Percentiles rank a stretch among this genome's conserved stretches.
These are phyloP conservation scores for Pinus taeda DNA, from an alignment of 75 land plant species.

Conservation along the genomic window DNA sequence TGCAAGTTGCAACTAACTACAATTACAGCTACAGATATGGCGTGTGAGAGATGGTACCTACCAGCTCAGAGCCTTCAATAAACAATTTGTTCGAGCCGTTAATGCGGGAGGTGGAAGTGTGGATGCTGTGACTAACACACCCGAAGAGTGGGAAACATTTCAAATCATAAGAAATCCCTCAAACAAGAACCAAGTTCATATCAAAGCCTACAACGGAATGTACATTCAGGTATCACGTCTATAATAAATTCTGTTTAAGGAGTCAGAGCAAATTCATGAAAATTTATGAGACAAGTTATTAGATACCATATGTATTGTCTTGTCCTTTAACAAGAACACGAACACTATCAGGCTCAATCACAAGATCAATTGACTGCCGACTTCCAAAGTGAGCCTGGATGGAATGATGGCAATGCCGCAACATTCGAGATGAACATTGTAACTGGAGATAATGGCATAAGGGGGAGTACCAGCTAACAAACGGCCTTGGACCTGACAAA, in stretches of 20 bases:
- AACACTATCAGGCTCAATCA: conserved; percentile 26
- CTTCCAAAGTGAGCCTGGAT: conserved; percentile 22
- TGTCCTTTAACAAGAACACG: too few relatives aligned
- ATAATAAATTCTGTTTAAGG: neutral
- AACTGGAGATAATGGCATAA: neutral
- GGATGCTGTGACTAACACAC: conserved; percentile 18
- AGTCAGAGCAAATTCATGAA: neutral
- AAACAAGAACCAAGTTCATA: conserved; percentile 20
- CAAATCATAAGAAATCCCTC: conserved; percentile 22
- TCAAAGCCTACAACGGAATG: conserved; percentile 30
- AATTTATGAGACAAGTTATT: neutral
- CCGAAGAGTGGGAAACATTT: conserved; percentile 31
- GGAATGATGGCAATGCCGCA: conserved; percentile 33
- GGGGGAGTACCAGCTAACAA: conserved; percentile 47
- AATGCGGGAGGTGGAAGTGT: conserved; percentile 25
- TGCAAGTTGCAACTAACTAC: neutral
- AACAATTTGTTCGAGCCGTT: conserved; percentile 41
- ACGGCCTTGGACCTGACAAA: conserved; percentile 30
- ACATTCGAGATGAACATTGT: conserved; percentile 38
- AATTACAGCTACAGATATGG: conserved; percentile 45
- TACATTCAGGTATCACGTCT: conserved; percentile 24
- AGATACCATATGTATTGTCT: too few relatives aligned
- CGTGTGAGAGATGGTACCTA: conserved; percentile 39
- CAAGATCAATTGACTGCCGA: conserved; percentile 36
- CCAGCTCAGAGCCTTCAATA: conserved; percentile 54